Conservation (phyloP, 129 eudicot species). For the Scalesia atractyloides region DNA sequence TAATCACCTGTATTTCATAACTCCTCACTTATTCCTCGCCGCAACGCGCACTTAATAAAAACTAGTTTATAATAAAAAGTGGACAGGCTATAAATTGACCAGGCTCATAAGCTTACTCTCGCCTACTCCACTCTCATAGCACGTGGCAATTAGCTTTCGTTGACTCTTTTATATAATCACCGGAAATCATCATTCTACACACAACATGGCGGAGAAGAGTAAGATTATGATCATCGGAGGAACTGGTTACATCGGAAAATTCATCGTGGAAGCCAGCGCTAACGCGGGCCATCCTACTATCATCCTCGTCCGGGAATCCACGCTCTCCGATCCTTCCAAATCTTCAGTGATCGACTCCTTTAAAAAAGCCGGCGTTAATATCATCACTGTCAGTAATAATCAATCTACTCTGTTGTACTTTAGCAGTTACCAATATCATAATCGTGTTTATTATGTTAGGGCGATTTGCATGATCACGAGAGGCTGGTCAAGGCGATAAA, state of each 20-base stretch:
- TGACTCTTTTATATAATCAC: neutral
- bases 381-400: conserved; percentile 33
- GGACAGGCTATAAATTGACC: no score
- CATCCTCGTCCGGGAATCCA: conserved; percentile 39
- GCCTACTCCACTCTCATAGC: no score
- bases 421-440: neutral
- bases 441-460: conserved; percentile 19
- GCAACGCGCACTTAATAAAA: no score
- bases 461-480: conserved; percentile 45
- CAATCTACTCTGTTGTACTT: neutral
- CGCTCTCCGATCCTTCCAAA: conserved; percentile 47
- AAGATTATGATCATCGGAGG: conserved; percentile 52
- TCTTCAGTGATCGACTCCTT: conserved; percentile 34
- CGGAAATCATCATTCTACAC: neutral
- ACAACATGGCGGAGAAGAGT: conserved; percentile 41
- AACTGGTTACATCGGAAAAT: conserved; percentile 53
- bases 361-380: conserved; percentile 41
- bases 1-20: no score
- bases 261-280: conserved; percentile 43
- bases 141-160: no score
- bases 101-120: no score
- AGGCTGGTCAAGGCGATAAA: conserved; percentile 51
- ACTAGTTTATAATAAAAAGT: no score
- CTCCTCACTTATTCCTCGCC: no score
- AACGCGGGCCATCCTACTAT: conserved; percentile 54